Conservation (phyloP, 1,139 yeast species). For the Yamadazyma siamensis region DNA sequence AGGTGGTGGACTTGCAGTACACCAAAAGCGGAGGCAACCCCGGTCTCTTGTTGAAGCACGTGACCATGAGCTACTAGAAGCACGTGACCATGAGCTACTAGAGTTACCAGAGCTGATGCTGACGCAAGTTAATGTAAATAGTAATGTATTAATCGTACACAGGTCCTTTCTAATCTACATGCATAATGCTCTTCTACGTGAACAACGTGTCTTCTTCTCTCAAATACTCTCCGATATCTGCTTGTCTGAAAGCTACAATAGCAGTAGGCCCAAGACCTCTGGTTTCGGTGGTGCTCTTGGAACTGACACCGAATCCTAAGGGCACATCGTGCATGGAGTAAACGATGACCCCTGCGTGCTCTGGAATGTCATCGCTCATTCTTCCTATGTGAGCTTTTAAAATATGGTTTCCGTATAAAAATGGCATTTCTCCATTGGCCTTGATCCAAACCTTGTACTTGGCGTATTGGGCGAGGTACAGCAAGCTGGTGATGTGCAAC, state of each 20-base stretch:
- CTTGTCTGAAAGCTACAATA: conserved; percentile 93
- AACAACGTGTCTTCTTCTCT: conserved; percentile 97
- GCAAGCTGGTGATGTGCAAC: conserved; percentile 87
- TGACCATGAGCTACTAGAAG: conserved; percentile 24
- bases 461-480: conserved; percentile 80
- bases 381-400: conserved; percentile 95
- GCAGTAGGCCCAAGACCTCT: conserved; percentile 88
- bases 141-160: no score
- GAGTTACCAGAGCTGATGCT: conserved; percentile 19
- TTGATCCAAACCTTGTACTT: conserved; percentile 96
- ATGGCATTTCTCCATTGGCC: conserved; percentile 98
- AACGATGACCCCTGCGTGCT: conserved; percentile 93
- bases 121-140: no score
- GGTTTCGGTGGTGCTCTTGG: conserved; percentile 88
- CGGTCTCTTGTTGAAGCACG: conserved; percentile 52
- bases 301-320: conserved; percentile 92
- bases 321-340: conserved; percentile 92
- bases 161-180: no score
- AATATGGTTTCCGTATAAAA: conserved; percentile 92
- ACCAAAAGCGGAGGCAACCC: conserved; percentile 82
- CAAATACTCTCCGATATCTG: conserved; percentile 96
- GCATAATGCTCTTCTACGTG: conserved; percentile 48
- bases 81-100: conserved; percentile 27
- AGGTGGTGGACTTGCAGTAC: conserved; percentile 49
- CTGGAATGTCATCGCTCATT: conserved; percentile 97